Evolutionary conservation across 768 basidiomycete genomes (phyloP).

Genomic region (Lentinula lateritia): DNA sequence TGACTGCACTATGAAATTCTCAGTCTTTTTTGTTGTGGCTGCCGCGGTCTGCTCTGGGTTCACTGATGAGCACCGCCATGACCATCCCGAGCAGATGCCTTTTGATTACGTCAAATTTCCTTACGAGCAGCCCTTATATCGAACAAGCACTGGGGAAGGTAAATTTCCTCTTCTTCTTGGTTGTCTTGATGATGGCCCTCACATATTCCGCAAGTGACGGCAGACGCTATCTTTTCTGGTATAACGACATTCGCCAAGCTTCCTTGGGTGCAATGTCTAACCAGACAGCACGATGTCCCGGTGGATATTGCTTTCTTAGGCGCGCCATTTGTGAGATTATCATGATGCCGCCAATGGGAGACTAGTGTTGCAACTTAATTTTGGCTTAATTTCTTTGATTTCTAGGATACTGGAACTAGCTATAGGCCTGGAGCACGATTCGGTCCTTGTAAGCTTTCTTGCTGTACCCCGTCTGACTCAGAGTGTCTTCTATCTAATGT

Average conservation of each 20-base stretch:
- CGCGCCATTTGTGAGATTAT: conserved; percentile 59
- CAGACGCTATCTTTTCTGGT: conserved; percentile 77
- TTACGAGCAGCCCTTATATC: conserved; percentile 51
- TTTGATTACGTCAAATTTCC: conserved; percentile 65
- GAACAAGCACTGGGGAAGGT: conserved; percentile 54
- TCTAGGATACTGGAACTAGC: conserved; percentile 64
- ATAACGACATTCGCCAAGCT: conserved; percentile 83
- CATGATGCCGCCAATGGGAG: neutral
- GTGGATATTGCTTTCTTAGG: conserved; percentile 85
- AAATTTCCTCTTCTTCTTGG: neutral
- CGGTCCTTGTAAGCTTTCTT: conserved; percentile 44
- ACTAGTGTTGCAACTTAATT: neutral
- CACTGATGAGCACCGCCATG: conserved; percentile 23
- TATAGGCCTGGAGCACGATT: conserved; percentile 84
- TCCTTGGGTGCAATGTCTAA: conserved; percentile 79
- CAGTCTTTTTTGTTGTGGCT: conserved; percentile 17
- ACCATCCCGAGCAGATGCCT: conserved; percentile 54
- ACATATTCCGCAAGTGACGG: conserved; percentile 40
- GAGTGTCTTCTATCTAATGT: neutral
- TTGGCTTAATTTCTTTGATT: neutral
- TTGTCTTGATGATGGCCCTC: neutral
- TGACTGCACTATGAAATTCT: conserved; percentile 13
- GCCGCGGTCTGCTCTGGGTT: conserved; percentile 19
- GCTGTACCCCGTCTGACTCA: neutral
- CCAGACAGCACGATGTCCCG: conserved; percentile 44